phyloP scores from a whole-genome alignment of 352 stramenopile genomes.

The Phytophthora vignae region DNA sequence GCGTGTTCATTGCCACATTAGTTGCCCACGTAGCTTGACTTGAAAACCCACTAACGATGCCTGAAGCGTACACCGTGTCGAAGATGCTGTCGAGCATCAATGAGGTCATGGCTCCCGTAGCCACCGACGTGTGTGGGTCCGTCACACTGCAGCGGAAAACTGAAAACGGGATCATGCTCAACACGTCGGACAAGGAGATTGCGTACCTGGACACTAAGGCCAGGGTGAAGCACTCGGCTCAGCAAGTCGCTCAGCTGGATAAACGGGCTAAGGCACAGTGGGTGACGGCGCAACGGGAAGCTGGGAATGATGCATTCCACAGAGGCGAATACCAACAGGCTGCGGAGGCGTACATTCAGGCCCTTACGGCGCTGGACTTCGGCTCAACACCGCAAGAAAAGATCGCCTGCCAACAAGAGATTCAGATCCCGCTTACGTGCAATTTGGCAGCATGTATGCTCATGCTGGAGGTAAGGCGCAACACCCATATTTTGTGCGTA shows the following conservation, averaged over 20 bases:
- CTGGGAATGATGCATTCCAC: constrained; percentile 68
- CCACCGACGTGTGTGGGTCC: constrained; percentile 47
- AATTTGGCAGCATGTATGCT: constrained; percentile 83
- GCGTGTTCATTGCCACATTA: constrained; percentile 19
- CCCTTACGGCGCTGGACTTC: constrained; percentile 76
- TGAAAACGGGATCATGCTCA: constrained; percentile 85
- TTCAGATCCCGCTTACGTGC: constrained; percentile 81
- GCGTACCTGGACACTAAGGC: constrained; percentile 79
- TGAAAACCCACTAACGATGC: constrained; percentile 27
- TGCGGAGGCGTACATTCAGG: constrained; percentile 74
- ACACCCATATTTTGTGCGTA: not conserved
- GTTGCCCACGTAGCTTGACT: not conserved
- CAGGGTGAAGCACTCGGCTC: constrained; percentile 76
- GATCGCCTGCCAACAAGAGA: constrained; percentile 47
- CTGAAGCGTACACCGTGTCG: constrained; percentile 81
- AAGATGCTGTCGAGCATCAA: constrained; percentile 89
- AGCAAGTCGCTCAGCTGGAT: constrained; percentile 53
- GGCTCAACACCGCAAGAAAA: constrained; percentile 45
- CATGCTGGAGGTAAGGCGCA: constrained; percentile 57
- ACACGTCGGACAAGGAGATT: constrained; percentile 78
- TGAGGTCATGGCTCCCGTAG: constrained; percentile 75
- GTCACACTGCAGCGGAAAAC: constrained; percentile 76
- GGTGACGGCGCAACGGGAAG: constrained; percentile 47
- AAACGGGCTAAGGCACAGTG: constrained; percentile 52
- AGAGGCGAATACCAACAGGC: constrained; percentile 52